Evolutionary conservation across 2,329 filamentous ascomycete species (phyloP), one percentile per base, ranked within the genome.

Genomic region (Ambrosiella beaveri): DNA sequence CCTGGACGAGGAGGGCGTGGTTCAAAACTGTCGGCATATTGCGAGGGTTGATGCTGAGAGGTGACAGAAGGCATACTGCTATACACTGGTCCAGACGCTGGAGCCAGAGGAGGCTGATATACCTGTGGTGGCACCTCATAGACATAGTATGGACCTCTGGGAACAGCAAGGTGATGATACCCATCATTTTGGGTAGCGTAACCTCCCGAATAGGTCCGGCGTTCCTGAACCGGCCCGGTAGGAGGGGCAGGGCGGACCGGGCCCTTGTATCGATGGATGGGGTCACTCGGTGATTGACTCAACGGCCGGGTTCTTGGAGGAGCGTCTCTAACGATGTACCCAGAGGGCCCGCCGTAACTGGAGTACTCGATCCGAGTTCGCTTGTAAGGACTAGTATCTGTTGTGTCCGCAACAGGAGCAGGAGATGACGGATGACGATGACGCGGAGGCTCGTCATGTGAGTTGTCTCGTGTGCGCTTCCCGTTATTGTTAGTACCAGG

Each of bases 1-100:
- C 59, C 59, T n/a, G 59, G 59, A 9, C 50, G 50, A n/a, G 59
- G 59, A 1, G 59, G 38, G 9, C 41, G 35, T 13, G 51, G 57
- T 1, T 44, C 19, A 51, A 11, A 51, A 35, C 12, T 3, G 19
- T 35, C 19, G 3, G 17, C 44, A 13, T 15, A 47, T 47, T 47
- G n/a, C 2, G 44, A 17, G 3, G 27, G 27, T 27, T 27, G 27
- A 27, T 27, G 27, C 27, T 27, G 39, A 41, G 39, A 41, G 9
- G 39, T 41, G 11, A 6, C 7, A 41, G 39, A 27, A 27, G 27
- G 27, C 27, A 27, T 27, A 27, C 27, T 27, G 27, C 27, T 27
- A 27, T 27, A 27, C 39, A 41, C 39, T 41, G 39, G 39, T 5
- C 39, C 27, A 27, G 27, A 27, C 3, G 27, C 2, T 27, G 27